Base-by-base conservation (phyloP, 768 basidiomycete species). In the Botryobasidium botryosum region DNA sequence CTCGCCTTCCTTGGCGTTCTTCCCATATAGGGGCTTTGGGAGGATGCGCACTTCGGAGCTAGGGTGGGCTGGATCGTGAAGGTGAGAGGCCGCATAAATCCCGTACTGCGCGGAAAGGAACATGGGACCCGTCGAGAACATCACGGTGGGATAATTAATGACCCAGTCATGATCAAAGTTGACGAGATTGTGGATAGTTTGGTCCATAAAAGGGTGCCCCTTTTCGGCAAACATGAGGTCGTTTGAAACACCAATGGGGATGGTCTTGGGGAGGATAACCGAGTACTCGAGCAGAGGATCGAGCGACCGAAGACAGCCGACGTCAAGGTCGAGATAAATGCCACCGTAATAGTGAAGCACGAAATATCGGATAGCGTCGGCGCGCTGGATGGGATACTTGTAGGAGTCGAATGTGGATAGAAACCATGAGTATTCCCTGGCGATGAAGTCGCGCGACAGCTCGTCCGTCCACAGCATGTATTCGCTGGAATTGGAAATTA, bases 61-160 rank as follows among this genome's bases (percentile, higher is more conserved):
- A n/a, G 76, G 75, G 6, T 61, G 55, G 12, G 65, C 29, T 2
- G 62, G 62, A n/a, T n/a, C n/a, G 40, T 62, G 65, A 25, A 75
- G 71, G 45, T 84, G 74, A 8, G 77, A 69, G 3, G 80, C 67
- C 4, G 73, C 71, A 62, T 84, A 97, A 42, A 91, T 68, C 33
- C 86, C 84, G 60, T 92, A 92, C 58, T 94, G 87, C 2, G 80
- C 77, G 1, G 91, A 96, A 10, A 99, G 65, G 63, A 96, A 99
- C 94, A 99, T 99, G 55, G 94, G 94, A 1, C 92, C 92, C 0
- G 94, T 99, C 43, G 88, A 88, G 64, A 99, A 99, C 94, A 99
- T 99, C 67, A 99, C 94, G 23, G 94, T 99, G 26, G 94, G 94
- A 54, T 99, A 99, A 62, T 97, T 94, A 57, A 91, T 75, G 44